Percentiles rank a stretch among this genome's conserved stretches.
Conservation (phyloP, 306 rosid genomes). For the Medicago lupulina region DNA sequence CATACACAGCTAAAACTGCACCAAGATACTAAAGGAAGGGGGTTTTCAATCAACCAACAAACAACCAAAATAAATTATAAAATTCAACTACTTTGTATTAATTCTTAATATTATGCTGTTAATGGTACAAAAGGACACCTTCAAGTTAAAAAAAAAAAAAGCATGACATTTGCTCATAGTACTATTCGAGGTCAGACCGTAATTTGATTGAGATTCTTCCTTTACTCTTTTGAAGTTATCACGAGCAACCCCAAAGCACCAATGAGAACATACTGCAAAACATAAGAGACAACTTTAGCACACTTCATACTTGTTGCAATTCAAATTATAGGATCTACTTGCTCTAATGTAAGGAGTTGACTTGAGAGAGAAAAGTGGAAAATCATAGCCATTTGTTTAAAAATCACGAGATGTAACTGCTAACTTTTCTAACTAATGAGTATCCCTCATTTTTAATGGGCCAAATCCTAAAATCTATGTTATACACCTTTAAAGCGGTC, state of each 20-base stretch:
- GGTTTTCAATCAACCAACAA: slow-evolving; percentile 7
- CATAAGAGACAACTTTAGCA: slow-evolving; percentile 38
- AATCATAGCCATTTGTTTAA: neutral
- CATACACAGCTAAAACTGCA: neutral
- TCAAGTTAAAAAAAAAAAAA: slow-evolving; percentile 33
- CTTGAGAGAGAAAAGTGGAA: slow-evolving; percentile 6
- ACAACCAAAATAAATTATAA: slow-evolving; percentile 22
- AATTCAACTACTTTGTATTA: slow-evolving; percentile 43
- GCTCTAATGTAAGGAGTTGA: neutral
- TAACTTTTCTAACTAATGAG: neutral
- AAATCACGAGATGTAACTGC: neutral
- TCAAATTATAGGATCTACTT: neutral
- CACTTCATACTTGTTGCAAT: slow-evolving; percentile 22
- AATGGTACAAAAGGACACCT: slow-evolving; percentile 45
- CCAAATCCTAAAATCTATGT: slow-evolving; percentile 4
- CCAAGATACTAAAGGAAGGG: slow-evolving; percentile 9
- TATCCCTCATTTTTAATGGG: neutral
- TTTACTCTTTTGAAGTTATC: slow-evolving; percentile 83
- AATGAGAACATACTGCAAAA: slow-evolving; percentile 83
- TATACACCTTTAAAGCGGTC: slow-evolving; percentile 18
- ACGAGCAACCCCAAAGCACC: slow-evolving; percentile 95
- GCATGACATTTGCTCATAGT: slow-evolving; percentile 28
- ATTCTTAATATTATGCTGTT: slow-evolving; percentile 39
- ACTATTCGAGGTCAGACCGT: slow-evolving; percentile 18
- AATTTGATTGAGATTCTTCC: slow-evolving; percentile 32